Evolutionary conservation across 2,329 filamentous ascomycete genomes (phyloP).

Genomic region (Ophioceras dolichostomum): DNA sequence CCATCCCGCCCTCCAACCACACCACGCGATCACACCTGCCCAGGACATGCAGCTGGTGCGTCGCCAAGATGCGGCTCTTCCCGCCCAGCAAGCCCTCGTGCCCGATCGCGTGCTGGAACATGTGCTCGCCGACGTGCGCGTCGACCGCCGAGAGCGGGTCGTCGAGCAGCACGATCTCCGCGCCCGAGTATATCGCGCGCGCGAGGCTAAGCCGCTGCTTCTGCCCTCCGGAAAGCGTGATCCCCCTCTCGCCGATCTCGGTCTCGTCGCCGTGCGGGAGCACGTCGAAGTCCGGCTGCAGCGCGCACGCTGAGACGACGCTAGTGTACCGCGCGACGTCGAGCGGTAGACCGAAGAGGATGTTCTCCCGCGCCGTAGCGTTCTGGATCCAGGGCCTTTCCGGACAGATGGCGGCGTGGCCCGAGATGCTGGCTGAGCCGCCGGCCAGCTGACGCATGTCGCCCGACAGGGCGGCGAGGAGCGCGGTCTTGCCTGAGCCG

Average conservation of each 20-base stretch:
- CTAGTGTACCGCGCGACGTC: conserved; percentile 64
- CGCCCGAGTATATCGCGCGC: conserved; percentile 78
- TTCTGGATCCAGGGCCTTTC: conserved; percentile 53
- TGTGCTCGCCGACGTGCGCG: conserved; percentile 40
- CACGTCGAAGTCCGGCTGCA: conserved; percentile 80
- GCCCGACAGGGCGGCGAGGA: conserved; percentile 16
- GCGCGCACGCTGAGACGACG: conserved; percentile 72
- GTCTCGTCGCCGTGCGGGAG: conserved; percentile 80
- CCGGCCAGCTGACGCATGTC: conserved; percentile 14
- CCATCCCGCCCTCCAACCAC: background rate
- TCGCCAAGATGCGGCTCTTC: background rate
- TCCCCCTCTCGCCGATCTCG: conserved; percentile 83
- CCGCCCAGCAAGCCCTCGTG: background rate
- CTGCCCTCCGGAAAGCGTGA: conserved; percentile 83
- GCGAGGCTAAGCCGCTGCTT: conserved; percentile 89
- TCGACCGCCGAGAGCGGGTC: conserved; percentile 89
- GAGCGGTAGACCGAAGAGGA: conserved; percentile 4
- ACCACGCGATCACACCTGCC: background rate
- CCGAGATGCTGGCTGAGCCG: conserved; percentile 17
- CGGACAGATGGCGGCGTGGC: conserved; percentile 16
- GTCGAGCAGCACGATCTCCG: conserved; percentile 72
- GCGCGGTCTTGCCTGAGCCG: conserved; percentile 19
- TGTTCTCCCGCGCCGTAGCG: conserved; percentile 34
- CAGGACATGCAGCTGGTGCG: background rate
- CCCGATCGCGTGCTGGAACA: background rate